phyloP scores from a whole-genome alignment of 2,329 filamentous ascomycete genomes.

The Aspergillus sp. region DNA sequence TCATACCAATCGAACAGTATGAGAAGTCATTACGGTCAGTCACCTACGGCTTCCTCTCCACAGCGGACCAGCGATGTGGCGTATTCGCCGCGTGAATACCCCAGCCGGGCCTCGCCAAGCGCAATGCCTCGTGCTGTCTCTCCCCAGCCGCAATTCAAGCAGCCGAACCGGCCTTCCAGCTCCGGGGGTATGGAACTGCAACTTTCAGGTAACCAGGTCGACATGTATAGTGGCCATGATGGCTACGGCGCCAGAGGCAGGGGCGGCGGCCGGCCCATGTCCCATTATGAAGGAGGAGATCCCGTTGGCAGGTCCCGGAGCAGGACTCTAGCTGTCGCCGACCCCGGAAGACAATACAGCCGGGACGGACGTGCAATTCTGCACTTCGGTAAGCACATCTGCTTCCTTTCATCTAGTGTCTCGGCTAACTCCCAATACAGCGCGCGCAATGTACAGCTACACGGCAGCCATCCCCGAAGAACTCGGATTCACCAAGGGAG shows the following conservation, averaged over 20 bases:
- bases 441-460: slow-evolving; percentile 89
- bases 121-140: slow-evolving; percentile 37
- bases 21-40: slow-evolving; percentile 30
- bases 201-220: slow-evolving; percentile 47
- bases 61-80: slow-evolving; percentile 28
- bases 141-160: slow-evolving; percentile 44
- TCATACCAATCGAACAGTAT: slow-evolving; percentile 37
- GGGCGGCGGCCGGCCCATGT: slow-evolving; percentile 36
- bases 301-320: slow-evolving; percentile 54
- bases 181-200: slow-evolving; percentile 57
- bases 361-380: slow-evolving; percentile 78
- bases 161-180: slow-evolving; percentile 42
- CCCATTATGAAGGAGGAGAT: slow-evolving; percentile 39
- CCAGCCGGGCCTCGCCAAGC: slow-evolving; percentile 29
- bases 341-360: slow-evolving; percentile 61
- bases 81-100: slow-evolving; percentile 37
- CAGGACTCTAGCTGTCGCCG: slow-evolving; percentile 75
- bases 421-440: slow-evolving; percentile 40
- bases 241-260: slow-evolving; percentile 25
- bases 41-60: slow-evolving; percentile 23
- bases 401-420: neutral
- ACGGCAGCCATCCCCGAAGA: slow-evolving; percentile 92
- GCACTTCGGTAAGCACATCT: slow-evolving; percentile 69
- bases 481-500: slow-evolving; percentile 82
- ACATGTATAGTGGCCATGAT: slow-evolving; percentile 44